Conservation (phyloP, 208 protist species). For the Crithidia expoeki region DNA sequence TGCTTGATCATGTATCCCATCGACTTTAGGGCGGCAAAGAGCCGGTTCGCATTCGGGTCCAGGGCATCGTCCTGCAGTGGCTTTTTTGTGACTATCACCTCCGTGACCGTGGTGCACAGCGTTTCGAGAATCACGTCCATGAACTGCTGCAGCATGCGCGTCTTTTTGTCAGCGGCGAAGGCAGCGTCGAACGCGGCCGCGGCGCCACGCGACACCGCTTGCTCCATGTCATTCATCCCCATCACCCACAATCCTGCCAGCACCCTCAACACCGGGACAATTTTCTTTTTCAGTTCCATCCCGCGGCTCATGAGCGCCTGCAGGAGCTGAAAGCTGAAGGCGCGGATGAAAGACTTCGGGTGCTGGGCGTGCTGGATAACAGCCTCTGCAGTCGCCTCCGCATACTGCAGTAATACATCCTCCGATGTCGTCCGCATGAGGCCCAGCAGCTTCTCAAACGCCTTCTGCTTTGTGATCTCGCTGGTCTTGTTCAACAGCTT, state of each 20-base stretch:
- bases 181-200: conserved; percentile 63
- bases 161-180: conserved; percentile 64
- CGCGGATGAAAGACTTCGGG: conserved; percentile 64
- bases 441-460: conserved; percentile 56
- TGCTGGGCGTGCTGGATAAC: conserved; percentile 71
- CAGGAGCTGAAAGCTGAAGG: conserved; percentile 58
- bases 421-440: conserved; percentile 32
- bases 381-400: conserved; percentile 55
- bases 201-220: conserved; percentile 53
- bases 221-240: conserved; percentile 86
- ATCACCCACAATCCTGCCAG: conserved; percentile 73
- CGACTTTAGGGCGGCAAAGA: conserved; percentile 67
- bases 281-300: conserved; percentile 46
- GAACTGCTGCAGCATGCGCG: conserved; percentile 60
- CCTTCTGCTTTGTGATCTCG: conserved; percentile 89
- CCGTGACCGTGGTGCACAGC: conserved; percentile 47
- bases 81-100: conserved; percentile 42
- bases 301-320: conserved; percentile 43
- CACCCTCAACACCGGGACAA: conserved; percentile 51
- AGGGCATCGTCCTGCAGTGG: conserved; percentile 73
- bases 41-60: conserved; percentile 62
- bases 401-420: conserved; percentile 51
- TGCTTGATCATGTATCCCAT: conserved; percentile 86
- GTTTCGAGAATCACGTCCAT: conserved; percentile 53
- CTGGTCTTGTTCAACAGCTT: conserved; percentile 79